Base-by-base conservation (phyloP, 2,329 filamentous ascomycete genomes). In the Cladophialophora chaetospira region DNA sequence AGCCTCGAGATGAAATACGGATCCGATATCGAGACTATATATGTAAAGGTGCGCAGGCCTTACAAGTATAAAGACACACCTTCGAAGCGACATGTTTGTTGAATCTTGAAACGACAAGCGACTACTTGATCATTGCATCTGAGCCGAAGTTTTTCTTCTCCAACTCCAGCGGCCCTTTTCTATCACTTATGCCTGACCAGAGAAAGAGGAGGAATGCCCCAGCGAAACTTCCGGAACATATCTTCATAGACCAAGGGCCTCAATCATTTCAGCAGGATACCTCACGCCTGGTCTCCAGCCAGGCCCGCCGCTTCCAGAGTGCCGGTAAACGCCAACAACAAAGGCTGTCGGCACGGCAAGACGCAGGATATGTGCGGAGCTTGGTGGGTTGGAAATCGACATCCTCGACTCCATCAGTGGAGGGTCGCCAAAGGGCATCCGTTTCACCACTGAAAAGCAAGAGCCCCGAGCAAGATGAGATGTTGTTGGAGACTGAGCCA, bases 351-450 rank as follows among this genome's bases (percentile, higher is more conserved):
- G 57, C 57, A 11, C 31, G 26, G 26, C 23, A 53, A 25, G 42
- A 38, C 45, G 57, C 57, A 28, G 57, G 31, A 13, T 57, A 60
- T 31, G 57, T 53, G 3, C 47, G 57, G 6, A 57, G 57, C 33
- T 49, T 60, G n/a, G 57, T 60, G 4, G 57, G 57, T 3, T 60
- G 57, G 57, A 31, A 38, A 28, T 48, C 56, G 25, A 26, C 28
- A 3, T 47, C 55, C n/a, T 40, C 38, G 2, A 58, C 49, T 17
- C 54, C 54, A 6, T 28, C 43, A 5, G 35, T 15, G 31, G 52
- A 42, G 25, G 28, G 31, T 10, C 45, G n/a, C 15, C 26, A 29
- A 35, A 35, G 15, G 26, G n/a, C 15, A 42, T 33, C 29, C 5
- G 25, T 23, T 2, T 28, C 25, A 17, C 15, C 50, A 21, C 33